Base-by-base conservation (phyloP, 805 yeast species). In the Kuraishia cidri region DNA sequence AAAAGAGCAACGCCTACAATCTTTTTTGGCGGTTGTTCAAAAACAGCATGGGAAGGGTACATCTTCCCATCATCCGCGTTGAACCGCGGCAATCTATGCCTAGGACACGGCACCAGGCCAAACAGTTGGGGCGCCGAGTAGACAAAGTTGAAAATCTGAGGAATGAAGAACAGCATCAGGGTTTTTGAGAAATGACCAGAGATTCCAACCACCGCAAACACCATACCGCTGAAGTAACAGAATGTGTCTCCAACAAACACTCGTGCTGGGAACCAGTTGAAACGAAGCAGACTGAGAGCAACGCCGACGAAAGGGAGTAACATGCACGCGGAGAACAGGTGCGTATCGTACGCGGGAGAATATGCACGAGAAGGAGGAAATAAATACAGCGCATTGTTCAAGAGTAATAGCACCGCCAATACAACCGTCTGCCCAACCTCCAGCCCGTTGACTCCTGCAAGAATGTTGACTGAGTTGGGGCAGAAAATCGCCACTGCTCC, bases 161-260 rank as follows among this genome's bases (percentile, higher is more conserved):
- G 97, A 26, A 85, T 61, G 52, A 92, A 81, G 48, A 92, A 79
- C 22, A 88, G 56, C 56, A 92, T 62, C 44, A 90, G 62, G 0
- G 99, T 92, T 58, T 92, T 92, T 27, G 96, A 85, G 55, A 88
- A 92, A 62, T 92, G 99, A 1, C 97, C 97, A 37, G 85, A 67
- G 23, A 92, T 92, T 1, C 97, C 97, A 20, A 85, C 95, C 18
- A 88, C 92, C 0, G 97, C 98, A 56, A 92, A 87, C 1, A 92
- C 95, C 98, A 92, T 92, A 3, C 99, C 99, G 17, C 95, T 86
- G 56, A 92, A 88, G 58, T 92, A 92, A 59, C 99, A 92, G 63
- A 82, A 92, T 1, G 98, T 90, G 52, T 92, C 99, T 20, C 99
- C 99, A 6, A 92, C 99, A 59, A 92, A 92, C 1, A 86, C 97